phyloP scores from a whole-genome alignment of 768 basidiomycete genomes.

The Tulasnella sp. region DNA sequence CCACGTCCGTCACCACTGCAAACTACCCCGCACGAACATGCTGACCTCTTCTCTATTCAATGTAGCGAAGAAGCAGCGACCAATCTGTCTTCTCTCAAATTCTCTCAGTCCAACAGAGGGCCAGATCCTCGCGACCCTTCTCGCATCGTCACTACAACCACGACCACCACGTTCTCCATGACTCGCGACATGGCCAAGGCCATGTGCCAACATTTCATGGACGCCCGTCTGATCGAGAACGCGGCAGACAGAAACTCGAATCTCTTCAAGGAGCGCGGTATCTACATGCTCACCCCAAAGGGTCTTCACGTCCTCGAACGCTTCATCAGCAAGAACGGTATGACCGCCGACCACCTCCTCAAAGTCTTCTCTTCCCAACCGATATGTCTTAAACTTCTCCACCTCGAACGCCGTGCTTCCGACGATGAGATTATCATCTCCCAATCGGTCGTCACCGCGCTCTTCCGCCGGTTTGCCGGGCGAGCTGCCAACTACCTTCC shows the following conservation, averaged over 20 bases:
- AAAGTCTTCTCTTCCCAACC: constrained; percentile 83
- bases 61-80: constrained; percentile 83
- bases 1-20: constrained; percentile 53
- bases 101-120: constrained; percentile 96
- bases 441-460: constrained; percentile 81
- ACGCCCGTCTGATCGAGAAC: constrained; percentile 94
- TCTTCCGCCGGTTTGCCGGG: constrained; percentile 93
- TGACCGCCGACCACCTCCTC: constrained; percentile 85
- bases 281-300: constrained; percentile 92
- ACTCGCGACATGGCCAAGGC: constrained; percentile 99
- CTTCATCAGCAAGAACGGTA: constrained; percentile 99
- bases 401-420: constrained; percentile 80
- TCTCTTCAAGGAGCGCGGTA: constrained; percentile 94
- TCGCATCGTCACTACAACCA: constrained; percentile 97
- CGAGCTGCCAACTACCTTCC: constrained; percentile 68
- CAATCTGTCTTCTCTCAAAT: constrained; percentile 91
- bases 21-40: background rate
- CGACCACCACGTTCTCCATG: constrained; percentile 99
- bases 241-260: constrained; percentile 79
- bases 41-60: no score
- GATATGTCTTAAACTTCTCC: constrained; percentile 93
- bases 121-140: constrained; percentile 97
- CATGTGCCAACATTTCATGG: constrained; percentile 99
- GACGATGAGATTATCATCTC: constrained; percentile 98
- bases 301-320: constrained; percentile 96